A percentile compares a stretch with the other conserved stretches of the same genome.
phyloP scores from a whole-genome alignment of 2,329 filamentous ascomycete genomes.

The Nemania serpens region DNA sequence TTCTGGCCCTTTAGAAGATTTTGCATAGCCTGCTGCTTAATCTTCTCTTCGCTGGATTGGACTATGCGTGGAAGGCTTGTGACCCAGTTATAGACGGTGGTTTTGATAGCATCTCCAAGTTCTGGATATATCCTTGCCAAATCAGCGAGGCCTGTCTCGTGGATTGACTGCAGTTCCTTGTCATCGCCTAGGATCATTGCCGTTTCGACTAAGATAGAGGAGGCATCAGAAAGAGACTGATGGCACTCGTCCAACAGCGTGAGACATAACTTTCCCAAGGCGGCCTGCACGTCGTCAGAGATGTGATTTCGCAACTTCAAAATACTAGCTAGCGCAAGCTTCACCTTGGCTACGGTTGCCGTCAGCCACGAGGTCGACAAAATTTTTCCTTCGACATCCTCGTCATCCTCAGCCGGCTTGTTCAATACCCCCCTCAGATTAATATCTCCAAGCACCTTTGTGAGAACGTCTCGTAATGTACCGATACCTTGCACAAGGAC shows the following conservation, averaged over 20 bases:
- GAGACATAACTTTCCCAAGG: conserved; percentile 73
- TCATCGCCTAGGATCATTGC: conserved; percentile 69
- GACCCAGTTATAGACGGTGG: conserved; percentile 79
- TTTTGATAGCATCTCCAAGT: conserved; percentile 68
- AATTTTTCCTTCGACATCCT: conserved; percentile 44
- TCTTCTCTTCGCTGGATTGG: conserved; percentile 80
- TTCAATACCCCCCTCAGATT: conserved; percentile 54
- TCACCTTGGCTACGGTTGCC: conserved; percentile 80
- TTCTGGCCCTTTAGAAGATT: conserved; percentile 77
- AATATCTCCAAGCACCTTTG: conserved; percentile 62
- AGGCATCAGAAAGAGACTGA: conserved; percentile 69
- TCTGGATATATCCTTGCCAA: conserved; percentile 66
- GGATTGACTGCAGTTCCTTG: conserved; percentile 48
- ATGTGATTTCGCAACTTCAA: conserved; percentile 75
- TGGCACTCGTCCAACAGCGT: conserved; percentile 79
- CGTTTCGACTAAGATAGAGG: conserved; percentile 77
- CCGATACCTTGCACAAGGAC: conserved; percentile 68
- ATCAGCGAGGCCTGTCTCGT: conserved; percentile 60
- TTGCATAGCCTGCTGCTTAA: conserved; percentile 72
- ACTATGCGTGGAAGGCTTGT: conserved; percentile 79
- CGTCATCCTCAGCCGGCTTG: conserved; percentile 38
- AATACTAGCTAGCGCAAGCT: conserved; percentile 78
- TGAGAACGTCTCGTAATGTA: conserved; percentile 60
- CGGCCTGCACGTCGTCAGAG: conserved; percentile 67
- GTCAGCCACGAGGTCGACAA: conserved; percentile 70